Base-by-base conservation (phyloP, 1,139 yeast genomes). In the Zygosaccharomyces sapae region DNA sequence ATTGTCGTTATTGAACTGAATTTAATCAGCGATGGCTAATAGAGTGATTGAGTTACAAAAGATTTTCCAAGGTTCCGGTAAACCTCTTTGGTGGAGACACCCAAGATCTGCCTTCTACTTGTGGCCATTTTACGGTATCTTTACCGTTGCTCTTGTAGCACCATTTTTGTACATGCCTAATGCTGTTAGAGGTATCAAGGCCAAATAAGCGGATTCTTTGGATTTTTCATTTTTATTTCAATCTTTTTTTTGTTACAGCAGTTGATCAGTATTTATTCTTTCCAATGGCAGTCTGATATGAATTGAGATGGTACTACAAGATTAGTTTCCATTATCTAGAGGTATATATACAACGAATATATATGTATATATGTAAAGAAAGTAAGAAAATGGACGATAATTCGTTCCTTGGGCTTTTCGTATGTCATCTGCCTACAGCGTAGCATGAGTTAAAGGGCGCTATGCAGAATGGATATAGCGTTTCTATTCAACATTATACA, bases 71-170 rank as follows among this genome's bases (percentile, higher is more conserved):
- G 66, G 73, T 61, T 77, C 90, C 56, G 72, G 76, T 66, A 79
- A 83, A 72, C 85, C 83, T 64, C 76, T 85, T 68, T 84, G 87
- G 88, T 73, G 81, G 76, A 81, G 83, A 77, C 80, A 75, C 67
- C 81, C 81, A 68, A 82, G 90, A 73, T 81, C 96, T 59, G 87
- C 86, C 74, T 73, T 79, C 65, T 73, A 84, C 69, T 79, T 89
- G 61, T 86, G 85, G 73, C 97, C 97, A 69, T 90, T 84, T 80
- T 86, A 81, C 76, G 94, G 89, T 58, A 75, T 86, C 58, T 86
- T 89, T 74, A 75, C 90, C 55, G 76, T 84, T 54, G 75, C 88
- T 59, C 77, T 88, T 49, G 77, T 78, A 56, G 77, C 80, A 56
- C 86, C 95, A 60, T 72, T 84, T 58, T 80, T 70, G 74, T 87